Evolutionary conservation across 1,284 basidiomycete genomes (phyloP), one percentile per base, ranked within the genome.

Genomic region (Apiotrichum domesticum): DNA sequence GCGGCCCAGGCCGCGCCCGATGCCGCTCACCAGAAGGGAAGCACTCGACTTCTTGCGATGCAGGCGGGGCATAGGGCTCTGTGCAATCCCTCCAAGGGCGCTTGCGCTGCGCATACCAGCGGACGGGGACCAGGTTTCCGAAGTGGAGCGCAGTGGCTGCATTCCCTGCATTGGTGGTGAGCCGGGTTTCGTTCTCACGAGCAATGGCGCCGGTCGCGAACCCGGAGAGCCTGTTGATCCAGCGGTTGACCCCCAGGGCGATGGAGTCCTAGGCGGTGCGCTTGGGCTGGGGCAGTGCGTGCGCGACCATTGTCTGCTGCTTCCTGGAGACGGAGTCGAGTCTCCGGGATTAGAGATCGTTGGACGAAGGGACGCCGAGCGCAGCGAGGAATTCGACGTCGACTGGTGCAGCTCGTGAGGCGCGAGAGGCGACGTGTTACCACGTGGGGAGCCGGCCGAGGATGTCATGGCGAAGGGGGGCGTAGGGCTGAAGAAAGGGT

Each of bases 1-100:
- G 13, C 69, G 52, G 9, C 58, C 57, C 32, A 71, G 54, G 3
- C 69, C 66, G 34, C 60, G 63, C 4, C 62, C 63, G 9, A 70
- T 47, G 6, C 63, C 58, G 14, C 42, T 35, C 11, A 61, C 47
- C 0, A 70, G 55, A 15, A 67, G 56, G 1, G 59, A 59, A 14
- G 63, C 63, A 29, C 59, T 58, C 8, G 66, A 62, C 54, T 64
- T 64, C 48, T 63, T 65, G 33, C 61, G 51, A 29, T 45, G 43
- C 21, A 62, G 40, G 13, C 47, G 47, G 2, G 47, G 47, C 9
- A 37, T 10, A 6, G 47, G 47, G 15, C 10, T 37, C 11, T 49
- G 47, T 6, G 35, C 47, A 14, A 49, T 49, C 21, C 47, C 47
- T 4, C 47, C 47, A 15, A 49, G n/a, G 3, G 47, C 35, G 14